A percentile compares a stretch with the other conserved stretches of the same genome.
These are phyloP conservation scores for Lichtheimia ramosa DNA, from an alignment of 371 early-diverging fungal genomes.

Conservation along the genomic window DNA sequence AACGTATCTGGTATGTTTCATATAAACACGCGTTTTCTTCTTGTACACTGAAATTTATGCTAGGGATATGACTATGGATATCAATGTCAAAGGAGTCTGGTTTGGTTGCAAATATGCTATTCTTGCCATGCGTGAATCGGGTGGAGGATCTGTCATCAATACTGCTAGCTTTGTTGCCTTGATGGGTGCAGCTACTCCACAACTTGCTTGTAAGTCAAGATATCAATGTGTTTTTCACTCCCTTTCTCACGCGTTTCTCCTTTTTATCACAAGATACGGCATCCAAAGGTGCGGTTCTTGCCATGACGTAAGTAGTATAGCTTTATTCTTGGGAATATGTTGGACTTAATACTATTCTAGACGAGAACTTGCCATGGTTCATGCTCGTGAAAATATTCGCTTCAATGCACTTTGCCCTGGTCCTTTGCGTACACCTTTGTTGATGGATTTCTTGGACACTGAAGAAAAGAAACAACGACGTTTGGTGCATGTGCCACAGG, in stretches of 20 bases:
- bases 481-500: conserved; percentile 84
- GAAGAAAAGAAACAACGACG: conserved; percentile 85
- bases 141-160: conserved; percentile 85
- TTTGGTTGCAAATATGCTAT: conserved; percentile 86
- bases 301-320: conserved; percentile 68
- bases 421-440: conserved; percentile 77
- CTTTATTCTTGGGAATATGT: not conserved
- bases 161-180: conserved; percentile 84
- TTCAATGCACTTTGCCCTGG: conserved; percentile 90
- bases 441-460: conserved; percentile 87
- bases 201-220: conserved; percentile 70
- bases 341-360: conserved; percentile 22
- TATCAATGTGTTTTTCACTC: not conserved
- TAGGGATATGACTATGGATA: conserved; percentile 75
- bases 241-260: conserved; percentile 2
- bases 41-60: not conserved
- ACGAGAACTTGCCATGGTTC: conserved; percentile 84
- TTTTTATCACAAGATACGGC: conserved; percentile 68
- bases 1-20: conserved; percentile 73
- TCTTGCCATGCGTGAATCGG: conserved; percentile 72
- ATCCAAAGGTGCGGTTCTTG: conserved; percentile 87
- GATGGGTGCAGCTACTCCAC: conserved; percentile 89
- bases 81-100: conserved; percentile 94
- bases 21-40: not conserved
- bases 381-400: conserved; percentile 89